A percentile compares a stretch with the other conserved stretches of the same genome.
Evolutionary conservation across 805 yeast species (phyloP).

Genomic region (Starmera caribaea): DNA sequence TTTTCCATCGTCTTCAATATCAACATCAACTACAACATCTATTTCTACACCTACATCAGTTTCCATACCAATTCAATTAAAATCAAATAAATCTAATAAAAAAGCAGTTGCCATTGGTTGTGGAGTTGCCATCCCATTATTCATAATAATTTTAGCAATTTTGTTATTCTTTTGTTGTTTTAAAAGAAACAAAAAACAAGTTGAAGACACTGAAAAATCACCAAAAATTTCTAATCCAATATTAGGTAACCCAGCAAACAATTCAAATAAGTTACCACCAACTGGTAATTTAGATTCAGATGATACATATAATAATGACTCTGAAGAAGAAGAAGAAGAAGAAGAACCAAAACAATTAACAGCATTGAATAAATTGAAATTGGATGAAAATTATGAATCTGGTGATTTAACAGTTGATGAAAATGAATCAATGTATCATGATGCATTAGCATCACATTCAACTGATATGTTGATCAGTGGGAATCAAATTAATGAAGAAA

Average conservation of each 20-base stretch:
- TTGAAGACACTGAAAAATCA: slow-evolving; percentile 19
- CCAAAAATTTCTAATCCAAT: slow-evolving; percentile 31
- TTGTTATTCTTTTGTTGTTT: slow-evolving; percentile 49
- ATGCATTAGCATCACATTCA: slow-evolving; percentile 29
- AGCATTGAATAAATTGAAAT: slow-evolving; percentile 40
- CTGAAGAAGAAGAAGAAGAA: slow-evolving; percentile 19
- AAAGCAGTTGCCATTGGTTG: slow-evolving; percentile 77
- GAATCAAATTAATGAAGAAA: slow-evolving; percentile 9
- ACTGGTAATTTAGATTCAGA: slow-evolving; percentile 16
- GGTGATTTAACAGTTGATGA: slow-evolving; percentile 43
- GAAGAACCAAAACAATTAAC: slow-evolving; percentile 28
- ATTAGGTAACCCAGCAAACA: slow-evolving; percentile 26
- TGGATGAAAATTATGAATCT: slow-evolving; percentile 29
- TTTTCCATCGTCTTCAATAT: slow-evolving; percentile 9
- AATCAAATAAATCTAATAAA: slow-evolving; percentile 19
- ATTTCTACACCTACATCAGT: slow-evolving; percentile 19
- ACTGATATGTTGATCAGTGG: slow-evolving; percentile 26
- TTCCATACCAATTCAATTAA: slow-evolving; percentile 16
- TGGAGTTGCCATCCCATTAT: slow-evolving; percentile 75
- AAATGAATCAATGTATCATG: slow-evolving; percentile 33
- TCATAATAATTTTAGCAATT: slow-evolving; percentile 38
- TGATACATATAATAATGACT: slow-evolving; percentile 22
- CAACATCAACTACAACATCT: slow-evolving; percentile 11
- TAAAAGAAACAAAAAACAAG: slow-evolving; percentile 24
- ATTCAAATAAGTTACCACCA: slow-evolving; percentile 18